Evolutionary conservation across 352 stramenopile species (phyloP), one percentile per base, ranked within the genome.

Genomic region (Saprolegnia diclina): DNA sequence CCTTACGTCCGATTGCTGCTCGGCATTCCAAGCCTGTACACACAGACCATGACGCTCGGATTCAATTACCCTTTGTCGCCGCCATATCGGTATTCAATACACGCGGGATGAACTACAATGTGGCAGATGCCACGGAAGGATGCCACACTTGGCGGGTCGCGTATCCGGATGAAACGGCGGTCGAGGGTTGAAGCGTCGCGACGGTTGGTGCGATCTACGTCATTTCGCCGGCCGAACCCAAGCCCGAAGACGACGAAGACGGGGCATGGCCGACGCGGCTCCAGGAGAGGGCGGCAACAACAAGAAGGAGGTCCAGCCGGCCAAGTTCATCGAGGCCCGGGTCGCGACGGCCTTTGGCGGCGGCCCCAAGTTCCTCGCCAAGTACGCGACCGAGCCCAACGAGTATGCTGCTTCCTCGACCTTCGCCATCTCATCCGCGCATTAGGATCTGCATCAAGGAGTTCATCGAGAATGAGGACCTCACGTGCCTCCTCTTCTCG

Each of bases 401-500:
- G 86, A 94, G 79, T 87, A 80, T 16, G 3, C 7, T 35, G 6
- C 37, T 5, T 65, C 22, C 24, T 32, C 26, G 32, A 42, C 11
- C 7, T 52, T 11, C 56, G 55, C 22, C 4, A 16, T 50, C 22
- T 38, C 56, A 37, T 6, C 37, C 52, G 19, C 57, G 14, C 32
- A n/a, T n/a, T 67, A 89, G 81, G 57, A 77, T 72, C 7, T 94
- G 81, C 53, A 76, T 97, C 22, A 92, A 92, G 59, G 81, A 96
- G 64, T 98, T 97, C 65, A 82, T 97, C 32, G 87, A 94, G 38
- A 88, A 79, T 32, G 80, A 95, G 56, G 83, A 96, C 44, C 73
- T 93, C 52, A 88, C 82, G 65, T 94, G 85, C 65, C 83, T 98
- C 62, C 79, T 96, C 48, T 90, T 98, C 71, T 91, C 88, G 4